Conservation (phyloP, 768 basidiomycete species). For the Mycena alexandri region DNA sequence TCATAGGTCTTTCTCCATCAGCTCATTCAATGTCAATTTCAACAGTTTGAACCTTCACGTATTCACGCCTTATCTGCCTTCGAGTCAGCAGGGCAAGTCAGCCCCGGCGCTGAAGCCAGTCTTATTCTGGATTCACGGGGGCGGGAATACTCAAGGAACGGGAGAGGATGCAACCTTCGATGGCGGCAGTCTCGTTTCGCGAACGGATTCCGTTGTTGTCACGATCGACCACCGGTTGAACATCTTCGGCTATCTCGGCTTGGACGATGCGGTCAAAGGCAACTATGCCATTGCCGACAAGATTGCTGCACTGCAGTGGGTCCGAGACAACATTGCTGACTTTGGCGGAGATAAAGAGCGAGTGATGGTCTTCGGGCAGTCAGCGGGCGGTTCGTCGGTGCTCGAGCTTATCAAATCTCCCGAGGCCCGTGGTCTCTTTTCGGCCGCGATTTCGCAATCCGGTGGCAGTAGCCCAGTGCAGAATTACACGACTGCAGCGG, state of each 20-base stretch:
- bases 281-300: constrained; percentile 59
- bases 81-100: constrained; percentile 17
- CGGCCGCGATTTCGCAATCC: constrained; percentile 43
- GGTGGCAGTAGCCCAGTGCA: constrained; percentile 14
- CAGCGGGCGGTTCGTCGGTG: constrained; percentile 57
- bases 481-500: constrained; percentile 22
- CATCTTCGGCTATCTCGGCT: constrained; percentile 53
- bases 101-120: constrained; percentile 48
- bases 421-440: constrained; percentile 46
- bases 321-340: constrained; percentile 55
- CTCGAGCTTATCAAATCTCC: constrained; percentile 45
- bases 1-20: background rate
- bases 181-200: constrained; percentile 52
- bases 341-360: constrained; percentile 62
- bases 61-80: constrained; percentile 52
- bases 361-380: constrained; percentile 61
- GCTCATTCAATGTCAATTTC: no score
- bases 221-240: constrained; percentile 57
- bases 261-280: constrained; percentile 52
- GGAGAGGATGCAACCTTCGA: constrained; percentile 51
- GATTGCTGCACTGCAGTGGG: constrained; percentile 57
- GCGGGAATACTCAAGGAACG: constrained; percentile 50
- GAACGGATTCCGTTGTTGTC: constrained; percentile 54
- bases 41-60: constrained; percentile 51
- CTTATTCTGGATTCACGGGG: constrained; percentile 58